These are phyloP conservation scores for Helminthosporium solani DNA, from an alignment of 2,329 filamentous ascomycete genomes.

Conservation along the genomic window DNA sequence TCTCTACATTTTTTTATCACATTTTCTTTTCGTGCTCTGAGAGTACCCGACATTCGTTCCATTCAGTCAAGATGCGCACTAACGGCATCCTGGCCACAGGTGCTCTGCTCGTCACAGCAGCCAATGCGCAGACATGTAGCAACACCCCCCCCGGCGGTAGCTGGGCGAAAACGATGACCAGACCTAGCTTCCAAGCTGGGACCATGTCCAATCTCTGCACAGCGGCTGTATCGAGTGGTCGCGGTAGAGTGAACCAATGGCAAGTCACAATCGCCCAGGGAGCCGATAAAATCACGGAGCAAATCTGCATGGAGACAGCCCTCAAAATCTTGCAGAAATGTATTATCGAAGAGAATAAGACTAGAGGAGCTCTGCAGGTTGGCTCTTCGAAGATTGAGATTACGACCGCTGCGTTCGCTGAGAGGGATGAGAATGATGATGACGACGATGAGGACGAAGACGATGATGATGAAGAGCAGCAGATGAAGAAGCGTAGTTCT, in stretches of 20 bases:
- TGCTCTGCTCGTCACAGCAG: neutral
- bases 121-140: neutral
- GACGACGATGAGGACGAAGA: neutral
- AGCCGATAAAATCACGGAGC: neutral
- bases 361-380: neutral
- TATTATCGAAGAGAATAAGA: neutral
- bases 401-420: neutral
- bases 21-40: neutral
- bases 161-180: neutral
- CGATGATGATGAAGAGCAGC: no score
- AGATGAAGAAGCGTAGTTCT: neutral
- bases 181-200: no score
- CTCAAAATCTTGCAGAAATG: neutral
- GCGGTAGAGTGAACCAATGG: neutral
- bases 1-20: neutral
- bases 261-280: neutral
- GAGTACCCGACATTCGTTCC: neutral
- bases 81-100: neutral
- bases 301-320: neutral
- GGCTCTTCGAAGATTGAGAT: neutral
- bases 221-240: neutral
- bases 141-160: neutral
- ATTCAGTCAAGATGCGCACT: neutral
- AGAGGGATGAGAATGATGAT: neutral
- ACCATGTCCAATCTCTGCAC: no score